Conservation (phyloP, 257 asterid genomes). For the Solanum phureja region DNA sequence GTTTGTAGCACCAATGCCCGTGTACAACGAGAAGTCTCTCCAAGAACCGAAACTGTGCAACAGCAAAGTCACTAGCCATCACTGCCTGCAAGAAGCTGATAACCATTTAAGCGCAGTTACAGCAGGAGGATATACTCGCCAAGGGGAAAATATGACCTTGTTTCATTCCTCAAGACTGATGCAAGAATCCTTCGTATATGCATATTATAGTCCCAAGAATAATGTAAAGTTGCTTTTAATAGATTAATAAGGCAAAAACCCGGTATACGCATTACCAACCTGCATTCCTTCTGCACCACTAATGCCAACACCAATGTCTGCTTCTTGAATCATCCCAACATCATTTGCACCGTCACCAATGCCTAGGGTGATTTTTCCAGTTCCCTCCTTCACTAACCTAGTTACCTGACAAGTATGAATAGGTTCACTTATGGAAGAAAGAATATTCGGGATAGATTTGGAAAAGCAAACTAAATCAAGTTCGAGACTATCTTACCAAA, state of each 20-base stretch:
- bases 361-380: conserved; percentile 88
- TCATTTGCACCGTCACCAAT: conserved; percentile 99
- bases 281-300: conserved; percentile 99
- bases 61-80: conserved; percentile 98
- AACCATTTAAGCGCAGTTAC: conserved; percentile 15
- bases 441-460: background rate
- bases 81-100: conserved; percentile 77
- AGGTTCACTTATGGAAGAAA: background rate
- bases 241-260: background rate
- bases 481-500: conserved; percentile 37
- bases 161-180: background rate
- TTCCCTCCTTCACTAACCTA: conserved; percentile 92
- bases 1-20: conserved; percentile 99
- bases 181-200: background rate
- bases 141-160: background rate
- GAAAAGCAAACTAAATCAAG: background rate
- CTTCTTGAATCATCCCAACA: conserved; percentile 99
- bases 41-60: conserved; percentile 88
- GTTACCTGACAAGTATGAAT: conserved; percentile 47
- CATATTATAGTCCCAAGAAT: background rate
- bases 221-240: background rate
- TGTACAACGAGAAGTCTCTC: conserved; percentile 97
- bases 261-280: conserved; percentile 37
- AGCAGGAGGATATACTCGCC: background rate
- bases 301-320: conserved; percentile 98